These are phyloP conservation scores for Cytidiella melzeri DNA, from an alignment of 768 basidiomycete species.

Conservation along the genomic window DNA sequence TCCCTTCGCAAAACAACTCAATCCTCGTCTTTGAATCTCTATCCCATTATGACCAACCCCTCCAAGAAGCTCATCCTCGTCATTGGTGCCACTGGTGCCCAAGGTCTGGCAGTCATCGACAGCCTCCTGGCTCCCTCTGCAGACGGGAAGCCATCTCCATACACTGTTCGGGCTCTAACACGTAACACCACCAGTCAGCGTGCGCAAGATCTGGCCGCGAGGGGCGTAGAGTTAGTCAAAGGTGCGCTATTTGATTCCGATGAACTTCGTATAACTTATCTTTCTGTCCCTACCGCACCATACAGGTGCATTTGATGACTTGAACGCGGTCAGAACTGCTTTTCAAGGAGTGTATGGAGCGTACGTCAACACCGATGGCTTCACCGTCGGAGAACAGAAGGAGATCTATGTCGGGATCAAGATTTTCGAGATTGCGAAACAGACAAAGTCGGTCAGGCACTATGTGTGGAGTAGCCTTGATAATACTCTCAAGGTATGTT, in stretches of 20 bases:
- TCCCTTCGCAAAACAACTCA: too few species aligned
- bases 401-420: conserved; percentile 33
- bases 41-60: too few species aligned
- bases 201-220: conserved; percentile 28
- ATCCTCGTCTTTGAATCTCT: too few species aligned
- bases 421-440: too few species aligned
- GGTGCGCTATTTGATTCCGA: conserved; percentile 15
- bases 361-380: too few species aligned
- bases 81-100: conserved; percentile 39
- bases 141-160: conserved; percentile 33
- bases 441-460: conserved; percentile 29
- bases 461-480: conserved; percentile 35
- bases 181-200: conserved; percentile 26
- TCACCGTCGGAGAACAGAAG: conserved; percentile 32
- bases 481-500: conserved; percentile 31
- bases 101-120: conserved; percentile 33
- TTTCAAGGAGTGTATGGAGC: conserved; percentile 30
- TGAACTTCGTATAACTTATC: not conserved
- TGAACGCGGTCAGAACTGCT: conserved; percentile 22
- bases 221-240: conserved; percentile 31
- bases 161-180: conserved; percentile 34
- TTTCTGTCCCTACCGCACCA: not conserved
- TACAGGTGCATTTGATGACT: conserved; percentile 27
- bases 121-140: conserved; percentile 27
- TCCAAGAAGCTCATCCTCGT: conserved; percentile 35